phyloP scores from a whole-genome alignment of 2,329 filamentous ascomycete genomes.

The Xylaria sp. region DNA sequence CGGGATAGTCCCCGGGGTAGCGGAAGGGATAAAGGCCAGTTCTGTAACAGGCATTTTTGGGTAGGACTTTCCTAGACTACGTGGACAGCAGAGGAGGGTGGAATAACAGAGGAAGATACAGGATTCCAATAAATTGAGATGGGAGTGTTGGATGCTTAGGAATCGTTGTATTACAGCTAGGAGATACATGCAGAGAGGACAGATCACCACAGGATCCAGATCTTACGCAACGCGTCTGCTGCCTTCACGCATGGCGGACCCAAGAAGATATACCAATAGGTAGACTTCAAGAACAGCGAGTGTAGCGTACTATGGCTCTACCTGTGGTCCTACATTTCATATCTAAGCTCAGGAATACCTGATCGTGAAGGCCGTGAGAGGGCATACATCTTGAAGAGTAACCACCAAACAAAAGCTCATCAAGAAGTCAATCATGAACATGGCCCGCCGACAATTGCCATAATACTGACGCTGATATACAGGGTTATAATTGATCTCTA shows the following conservation, averaged over 20 bases:
- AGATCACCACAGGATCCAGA: neutral
- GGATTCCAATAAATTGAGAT: too few relatives aligned
- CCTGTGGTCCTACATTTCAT: neutral
- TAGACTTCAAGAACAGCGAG: neutral
- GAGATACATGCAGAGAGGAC: neutral
- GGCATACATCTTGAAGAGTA: neutral
- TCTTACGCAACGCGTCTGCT: conserved; percentile 30
- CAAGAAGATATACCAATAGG: too few relatives aligned
- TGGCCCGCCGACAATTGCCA: conserved; percentile 1
- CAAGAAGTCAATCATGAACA: neutral
- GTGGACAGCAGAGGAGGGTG: neutral
- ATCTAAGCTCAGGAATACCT: neutral
- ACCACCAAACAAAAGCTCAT: neutral
- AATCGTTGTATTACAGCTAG: neutral
- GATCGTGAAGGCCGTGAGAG: neutral
- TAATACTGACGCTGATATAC: conserved; percentile 8
- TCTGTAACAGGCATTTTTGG: conserved; percentile 40
- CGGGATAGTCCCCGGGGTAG: conserved; percentile 34
- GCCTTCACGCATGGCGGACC: conserved; percentile 15
- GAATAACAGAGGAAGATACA: neutral
- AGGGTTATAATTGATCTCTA: conserved; percentile 3
- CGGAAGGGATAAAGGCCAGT: conserved; percentile 39
- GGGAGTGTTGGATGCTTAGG: neutral
- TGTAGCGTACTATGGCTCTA: neutral
- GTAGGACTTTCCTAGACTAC: neutral